A percentile compares a stretch with the other conserved stretches of the same genome.
Conservation (phyloP, 2,329 filamentous ascomycete genomes). For the Fonsecaea multimorphosa region DNA sequence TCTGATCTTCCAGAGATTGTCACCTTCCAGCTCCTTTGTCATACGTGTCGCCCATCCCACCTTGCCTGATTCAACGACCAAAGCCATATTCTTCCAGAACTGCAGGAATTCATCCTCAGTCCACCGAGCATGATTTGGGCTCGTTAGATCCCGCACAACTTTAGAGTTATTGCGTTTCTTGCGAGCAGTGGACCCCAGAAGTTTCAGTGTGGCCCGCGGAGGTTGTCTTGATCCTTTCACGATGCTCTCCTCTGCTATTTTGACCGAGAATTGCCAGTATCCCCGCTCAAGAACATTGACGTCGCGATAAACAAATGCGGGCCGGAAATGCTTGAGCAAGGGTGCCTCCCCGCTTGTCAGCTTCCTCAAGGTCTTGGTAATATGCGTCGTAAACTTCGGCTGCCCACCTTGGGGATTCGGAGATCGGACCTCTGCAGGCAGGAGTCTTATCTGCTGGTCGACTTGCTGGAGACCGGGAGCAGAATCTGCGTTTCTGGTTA, state of each 20-base stretch:
- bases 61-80: conserved; percentile 49
- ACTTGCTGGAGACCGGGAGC: neutral
- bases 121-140: conserved; percentile 39
- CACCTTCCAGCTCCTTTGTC: conserved; percentile 39
- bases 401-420: conserved; percentile 25
- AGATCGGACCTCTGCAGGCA: conserved; percentile 19
- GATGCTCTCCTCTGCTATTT: conserved; percentile 52
- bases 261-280: conserved; percentile 72
- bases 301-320: conserved; percentile 55
- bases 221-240: conserved; percentile 40
- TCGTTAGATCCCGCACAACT: neutral
- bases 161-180: neutral
- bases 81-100: conserved; percentile 51
- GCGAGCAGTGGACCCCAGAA: conserved; percentile 7
- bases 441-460: conserved; percentile 10
- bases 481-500: neutral
- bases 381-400: conserved; percentile 51
- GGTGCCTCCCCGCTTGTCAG: conserved; percentile 60
- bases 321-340: conserved; percentile 61
- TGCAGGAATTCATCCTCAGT: conserved; percentile 43
- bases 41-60: conserved; percentile 57
- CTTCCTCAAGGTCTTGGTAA: conserved; percentile 62
- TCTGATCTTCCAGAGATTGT: conserved; percentile 53
- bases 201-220: conserved; percentile 35
- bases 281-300: conserved; percentile 72